Percentiles rank a stretch among this genome's conserved stretches.
Evolutionary conservation across 2,329 filamentous ascomycete species (phyloP).

Genomic region (Beauveria rudraprayagi): DNA sequence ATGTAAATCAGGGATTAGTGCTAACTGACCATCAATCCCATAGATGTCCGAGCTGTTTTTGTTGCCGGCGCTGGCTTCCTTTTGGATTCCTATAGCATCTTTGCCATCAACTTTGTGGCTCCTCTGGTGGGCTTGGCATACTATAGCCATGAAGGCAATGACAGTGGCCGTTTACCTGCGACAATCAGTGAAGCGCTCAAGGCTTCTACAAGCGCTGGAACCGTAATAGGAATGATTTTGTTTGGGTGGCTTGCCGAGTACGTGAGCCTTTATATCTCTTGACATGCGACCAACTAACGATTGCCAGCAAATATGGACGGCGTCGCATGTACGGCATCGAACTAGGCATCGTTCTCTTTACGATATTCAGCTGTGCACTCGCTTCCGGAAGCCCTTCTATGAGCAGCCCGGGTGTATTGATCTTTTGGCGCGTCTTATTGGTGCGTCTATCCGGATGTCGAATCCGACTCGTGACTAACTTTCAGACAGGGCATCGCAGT

Average conservation of each 20-base stretch:
- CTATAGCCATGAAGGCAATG: conserved; percentile 47
- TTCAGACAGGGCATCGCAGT: conserved; percentile 55
- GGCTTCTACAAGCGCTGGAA: conserved; percentile 71
- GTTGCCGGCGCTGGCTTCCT: conserved; percentile 81
- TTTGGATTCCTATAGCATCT: conserved; percentile 74
- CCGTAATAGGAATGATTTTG: conserved; percentile 66
- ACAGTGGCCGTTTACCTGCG: conserved; percentile 51
- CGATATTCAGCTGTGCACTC: conserved; percentile 60
- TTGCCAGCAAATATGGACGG: conserved; percentile 53
- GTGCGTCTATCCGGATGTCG: conserved; percentile 23
- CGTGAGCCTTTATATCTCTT: conserved; percentile 11
- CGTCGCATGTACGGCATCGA: conserved; percentile 79
- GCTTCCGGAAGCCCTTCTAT: conserved; percentile 53
- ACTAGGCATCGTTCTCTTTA: conserved; percentile 62
- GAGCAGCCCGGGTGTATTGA: conserved; percentile 51
- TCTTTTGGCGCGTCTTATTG: conserved; percentile 73
- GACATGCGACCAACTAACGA: background rate
- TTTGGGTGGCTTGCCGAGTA: conserved; percentile 72
- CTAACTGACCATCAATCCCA: background rate
- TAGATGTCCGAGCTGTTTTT: conserved; percentile 60
- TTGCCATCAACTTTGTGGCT: conserved; percentile 69
- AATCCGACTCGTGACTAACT: background rate
- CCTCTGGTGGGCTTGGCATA: conserved; percentile 69
- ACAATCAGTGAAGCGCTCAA: conserved; percentile 67
- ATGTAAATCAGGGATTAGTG: background rate